These are phyloP conservation scores for Gossypium ekmanianum DNA, from an alignment of 345 rosid species.

Conservation along the genomic window DNA sequence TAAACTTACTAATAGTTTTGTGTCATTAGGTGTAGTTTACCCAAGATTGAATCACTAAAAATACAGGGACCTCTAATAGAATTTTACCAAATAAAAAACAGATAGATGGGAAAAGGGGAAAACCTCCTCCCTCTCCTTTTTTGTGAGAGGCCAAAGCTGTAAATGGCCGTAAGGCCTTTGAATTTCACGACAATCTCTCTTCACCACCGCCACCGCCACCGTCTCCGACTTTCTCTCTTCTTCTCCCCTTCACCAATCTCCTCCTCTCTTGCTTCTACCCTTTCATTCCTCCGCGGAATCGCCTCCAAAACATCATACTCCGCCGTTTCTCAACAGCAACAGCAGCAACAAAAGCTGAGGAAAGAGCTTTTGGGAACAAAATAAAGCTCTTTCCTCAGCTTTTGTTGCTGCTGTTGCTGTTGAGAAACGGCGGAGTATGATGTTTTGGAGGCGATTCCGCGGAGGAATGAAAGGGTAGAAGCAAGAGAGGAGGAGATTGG, in stretches of 20 bases:
- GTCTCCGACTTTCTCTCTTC: slow-evolving; percentile 3
- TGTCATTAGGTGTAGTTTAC: no score
- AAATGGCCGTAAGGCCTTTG: slow-evolving; percentile 79
- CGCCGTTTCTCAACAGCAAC: slow-evolving; percentile 7
- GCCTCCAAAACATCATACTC: slow-evolving; percentile 32
- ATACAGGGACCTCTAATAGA: no score
- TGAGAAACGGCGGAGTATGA: slow-evolving; percentile 11
- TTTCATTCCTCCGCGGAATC: slow-evolving; percentile 25
- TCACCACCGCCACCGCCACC: slow-evolving; percentile 20
- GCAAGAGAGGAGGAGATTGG: background rate
- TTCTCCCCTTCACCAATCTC: slow-evolving; percentile 15
- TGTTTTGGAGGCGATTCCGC: slow-evolving; percentile 34
- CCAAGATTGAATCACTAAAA: no score
- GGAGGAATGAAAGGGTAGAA: slow-evolving; percentile 16
- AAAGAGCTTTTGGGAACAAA: background rate
- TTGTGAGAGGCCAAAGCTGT: no score
- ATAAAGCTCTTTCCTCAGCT: slow-evolving; percentile 6
- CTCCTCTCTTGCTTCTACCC: background rate
- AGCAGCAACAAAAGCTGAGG: background rate
- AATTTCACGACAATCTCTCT: slow-evolving; percentile 42
- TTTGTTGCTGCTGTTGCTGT: slow-evolving; percentile 13
- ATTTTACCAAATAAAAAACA: no score
- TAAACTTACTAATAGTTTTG: no score
- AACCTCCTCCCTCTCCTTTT: no score
- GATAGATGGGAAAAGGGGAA: no score